Base-by-base conservation (phyloP, 305 asterid species). In the Andrographis paniculata region DNA sequence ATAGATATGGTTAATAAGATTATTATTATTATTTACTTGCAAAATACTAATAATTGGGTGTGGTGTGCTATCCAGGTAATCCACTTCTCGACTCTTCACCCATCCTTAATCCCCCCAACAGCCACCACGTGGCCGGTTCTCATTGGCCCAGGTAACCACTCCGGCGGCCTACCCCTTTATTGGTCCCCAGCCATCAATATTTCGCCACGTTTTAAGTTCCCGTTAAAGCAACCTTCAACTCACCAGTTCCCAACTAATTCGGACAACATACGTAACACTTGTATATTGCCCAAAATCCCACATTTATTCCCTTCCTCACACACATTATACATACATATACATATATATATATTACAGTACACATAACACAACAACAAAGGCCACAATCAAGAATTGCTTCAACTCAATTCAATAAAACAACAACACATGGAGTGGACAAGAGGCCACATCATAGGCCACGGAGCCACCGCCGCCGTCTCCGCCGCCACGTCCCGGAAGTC, bases 381-480 rank as follows among this genome's bases (percentile, higher is more conserved):
- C 42, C 40, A 40, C 48, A 36, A 56, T 56, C 63, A 72, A 64
- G 64, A 4, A 13, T 17, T 21, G 24, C 44, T 53, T 60, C 45
- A 27, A 53, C 4, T 31, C 22, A n/a, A n/a, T n/a, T n/a, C n/a
- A n/a, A n/a, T n/a, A n/a, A n/a, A n/a, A 42, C 20, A 43, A 48
- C 8, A 24, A 24, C 8, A 24, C 13, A 84, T 74, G 96, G 67
- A 65, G 12, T 83, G 95, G 95, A 78, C 57, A 7, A 75, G 95
- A 67, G 93, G 96, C 46, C 75, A 54, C 52, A 49, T 20, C 11
- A 68, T 83, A 20, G 95, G 91, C 60, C 75, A 62, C 18, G 96
- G 96, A 20, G 67, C 87, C 22, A 56, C 91, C 1, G 93, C 91
- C 60, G 36, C 73, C 33, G 91, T 87, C 27, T 76, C 73, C 7